Evolutionary conservation across 2,329 filamentous ascomycete species (phyloP).

Genomic region (Capronia americana): DNA sequence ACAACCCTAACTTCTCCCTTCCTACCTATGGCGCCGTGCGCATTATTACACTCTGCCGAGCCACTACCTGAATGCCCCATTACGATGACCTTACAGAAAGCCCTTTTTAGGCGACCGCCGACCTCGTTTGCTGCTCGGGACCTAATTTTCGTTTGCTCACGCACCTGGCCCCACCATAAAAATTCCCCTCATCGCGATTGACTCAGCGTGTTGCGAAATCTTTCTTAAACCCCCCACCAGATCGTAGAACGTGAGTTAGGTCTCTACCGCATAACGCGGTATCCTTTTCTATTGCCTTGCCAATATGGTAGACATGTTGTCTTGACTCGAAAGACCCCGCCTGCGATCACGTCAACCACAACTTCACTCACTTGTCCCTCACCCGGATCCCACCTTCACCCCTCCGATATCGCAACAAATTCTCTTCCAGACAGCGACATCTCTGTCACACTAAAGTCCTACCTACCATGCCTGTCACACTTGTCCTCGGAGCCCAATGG

Average conservation of each 20-base stretch:
- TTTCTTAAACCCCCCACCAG: conserved; percentile 5
- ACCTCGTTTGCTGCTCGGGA: not conserved
- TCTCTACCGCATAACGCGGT: not conserved
- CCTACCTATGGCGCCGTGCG: not conserved
- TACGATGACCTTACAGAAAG: not conserved
- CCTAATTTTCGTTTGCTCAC: not conserved
- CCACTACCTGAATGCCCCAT: not conserved
- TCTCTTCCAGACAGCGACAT: not conserved
- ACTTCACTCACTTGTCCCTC: not conserved
- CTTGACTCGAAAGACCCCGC: not conserved
- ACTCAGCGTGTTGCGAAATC: not conserved
- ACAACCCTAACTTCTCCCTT: not conserved
- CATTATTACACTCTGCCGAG: not conserved
- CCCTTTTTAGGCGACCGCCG: not conserved
- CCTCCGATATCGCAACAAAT: conserved; percentile 13
- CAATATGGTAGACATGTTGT: not conserved
- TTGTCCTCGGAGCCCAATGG: conserved; percentile 56
- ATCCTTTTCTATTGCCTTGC: not conserved
- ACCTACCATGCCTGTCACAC: conserved; percentile 46
- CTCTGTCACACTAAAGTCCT: conserved; percentile 7
- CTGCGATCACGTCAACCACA: not conserved
- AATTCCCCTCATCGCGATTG: conserved; percentile 10
- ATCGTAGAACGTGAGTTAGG: not conserved
- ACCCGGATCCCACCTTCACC: not conserved
- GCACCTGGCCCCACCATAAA: not conserved